Conservation (phyloP, 2,329 filamentous ascomycete genomes). For the Exophiala lecanii-corni region DNA sequence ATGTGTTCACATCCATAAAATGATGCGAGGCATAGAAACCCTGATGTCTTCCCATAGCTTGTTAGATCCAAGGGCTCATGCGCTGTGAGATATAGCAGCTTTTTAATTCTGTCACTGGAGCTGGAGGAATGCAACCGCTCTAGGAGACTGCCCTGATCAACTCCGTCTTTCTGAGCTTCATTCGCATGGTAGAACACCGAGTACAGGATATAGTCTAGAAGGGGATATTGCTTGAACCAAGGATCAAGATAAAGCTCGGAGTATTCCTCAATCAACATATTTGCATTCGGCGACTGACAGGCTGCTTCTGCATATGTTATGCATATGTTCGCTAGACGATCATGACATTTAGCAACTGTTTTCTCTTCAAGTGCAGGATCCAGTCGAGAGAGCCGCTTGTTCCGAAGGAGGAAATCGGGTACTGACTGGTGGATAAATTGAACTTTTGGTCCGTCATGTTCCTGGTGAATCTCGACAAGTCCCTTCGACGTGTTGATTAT, state of each 20-base stretch:
- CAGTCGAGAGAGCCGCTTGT: neutral
- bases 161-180: neutral
- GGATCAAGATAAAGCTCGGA: neutral
- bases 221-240: slow-evolving; percentile 1
- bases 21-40: neutral
- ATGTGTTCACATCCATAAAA: neutral
- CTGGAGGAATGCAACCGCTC: neutral
- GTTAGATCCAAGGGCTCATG: too few relatives aligned
- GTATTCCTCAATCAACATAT: neutral
- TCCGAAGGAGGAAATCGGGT: too few relatives aligned
- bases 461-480: neutral
- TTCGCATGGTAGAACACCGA: neutral
- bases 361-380: neutral
- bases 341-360: neutral
- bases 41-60: too few relatives aligned
- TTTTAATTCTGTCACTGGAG: too few relatives aligned
- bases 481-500: neutral
- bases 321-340: neutral
- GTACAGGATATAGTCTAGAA: neutral
- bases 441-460: too few relatives aligned
- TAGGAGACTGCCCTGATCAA: neutral
- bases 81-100: too few relatives aligned
- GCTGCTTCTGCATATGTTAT: too few relatives aligned
- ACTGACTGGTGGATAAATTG: too few relatives aligned
- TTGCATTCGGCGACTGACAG: too few relatives aligned